Evolutionary conservation across 768 basidiomycete species (phyloP), one percentile per base, ranked within the genome.

Genomic region (Tylopilus vinaceipallidus): DNA sequence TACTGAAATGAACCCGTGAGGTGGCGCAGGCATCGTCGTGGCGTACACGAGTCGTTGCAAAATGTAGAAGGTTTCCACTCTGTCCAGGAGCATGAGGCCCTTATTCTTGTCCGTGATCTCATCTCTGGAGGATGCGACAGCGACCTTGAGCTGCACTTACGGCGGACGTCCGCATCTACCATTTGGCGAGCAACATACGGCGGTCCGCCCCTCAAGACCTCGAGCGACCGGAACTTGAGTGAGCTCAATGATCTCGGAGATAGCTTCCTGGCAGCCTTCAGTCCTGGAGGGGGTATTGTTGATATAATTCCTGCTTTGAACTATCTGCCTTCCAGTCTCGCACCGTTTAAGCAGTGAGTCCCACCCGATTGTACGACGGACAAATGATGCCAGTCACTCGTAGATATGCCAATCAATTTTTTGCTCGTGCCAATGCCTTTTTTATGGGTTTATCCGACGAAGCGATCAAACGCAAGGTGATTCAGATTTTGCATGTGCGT

Each of bases 331-430:
- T 6, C 22, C n/a, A 44, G 30, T 26, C 17, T 49, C 24, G 52
- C 47, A 29, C 42, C 52, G n/a, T 53, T 53, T 5, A 53, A 49
- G 44, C 47, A 49, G 51, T 52, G 9, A 7, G 45, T 52, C 40
- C 34, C 27, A 17, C n/a, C n/a, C 13, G 20, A 36, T 20, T 30
- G 3, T 14, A 7, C 27, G 34, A 7, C n/a, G n/a, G n/a, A n/a
- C n/a, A n/a, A n/a, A n/a, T n/a, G n/a, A n/a, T n/a, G n/a, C n/a
- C n/a, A n/a, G n/a, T 9, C n/a, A 17, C 30, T 17, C 20, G 22
- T 16, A 52, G 51, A 14, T 49, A 53, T 32, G 51, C 51, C 3
- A 43, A 38, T 11, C 38, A 43, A 17, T 52, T 52, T 10, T 52
- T 47, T 26, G 30, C 47, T 17, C 51, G 46, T 4, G 45, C 46